Evolutionary conservation across 176 grass and related monocot species (phyloP).

Genomic region (Puccinellia tenuiflora): DNA sequence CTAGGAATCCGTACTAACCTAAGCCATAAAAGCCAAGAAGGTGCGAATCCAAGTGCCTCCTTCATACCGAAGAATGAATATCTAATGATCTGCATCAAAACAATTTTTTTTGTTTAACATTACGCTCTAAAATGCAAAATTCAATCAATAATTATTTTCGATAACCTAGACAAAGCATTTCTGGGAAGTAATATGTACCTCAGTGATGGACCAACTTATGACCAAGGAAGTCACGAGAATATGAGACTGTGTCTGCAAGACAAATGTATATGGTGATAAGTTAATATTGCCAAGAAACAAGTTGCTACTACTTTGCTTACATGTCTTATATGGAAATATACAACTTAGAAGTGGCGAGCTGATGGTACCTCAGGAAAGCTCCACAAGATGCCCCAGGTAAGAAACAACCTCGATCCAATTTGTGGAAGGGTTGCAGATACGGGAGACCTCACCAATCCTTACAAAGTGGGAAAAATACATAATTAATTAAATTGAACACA

Average conservation of each 20-base stretch:
- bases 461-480: not conserved
- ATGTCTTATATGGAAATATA: not conserved
- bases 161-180: not conserved
- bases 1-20: constrained; percentile 33
- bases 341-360: not conserved
- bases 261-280: not conserved
- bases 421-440: constrained; percentile 45
- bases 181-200: constrained; percentile 36
- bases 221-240: constrained; percentile 74
- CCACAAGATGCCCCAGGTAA: constrained; percentile 45
- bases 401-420: constrained; percentile 47
- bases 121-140: not conserved
- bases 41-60: constrained; percentile 66
- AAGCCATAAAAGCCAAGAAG: constrained; percentile 89
- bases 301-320: not conserved
- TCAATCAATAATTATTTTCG: too few species aligned
- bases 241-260: constrained; percentile 53
- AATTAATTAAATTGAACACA: not conserved
- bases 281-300: not conserved
- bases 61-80: constrained; percentile 96
- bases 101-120: not conserved
- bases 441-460: constrained; percentile 49
- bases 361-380: constrained; percentile 43
- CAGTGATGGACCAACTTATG: constrained; percentile 95
- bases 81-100: constrained; percentile 60